Conservation (phyloP, 495 filamentous ascomycete species). For the Penicillium taxi region DNA sequence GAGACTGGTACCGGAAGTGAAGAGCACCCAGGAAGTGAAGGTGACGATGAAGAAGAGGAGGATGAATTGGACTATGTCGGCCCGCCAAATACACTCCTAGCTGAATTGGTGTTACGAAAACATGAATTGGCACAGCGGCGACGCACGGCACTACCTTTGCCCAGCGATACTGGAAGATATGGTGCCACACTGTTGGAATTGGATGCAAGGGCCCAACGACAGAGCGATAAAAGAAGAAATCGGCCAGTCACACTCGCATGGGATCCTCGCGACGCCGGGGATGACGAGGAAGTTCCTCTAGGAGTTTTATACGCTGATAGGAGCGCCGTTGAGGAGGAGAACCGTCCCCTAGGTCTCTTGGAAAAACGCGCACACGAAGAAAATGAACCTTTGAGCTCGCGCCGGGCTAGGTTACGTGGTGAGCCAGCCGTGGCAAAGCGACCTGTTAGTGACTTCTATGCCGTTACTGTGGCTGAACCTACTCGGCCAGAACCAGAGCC, state of each 20-base stretch:
- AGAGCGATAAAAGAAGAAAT: constrained; percentile 63
- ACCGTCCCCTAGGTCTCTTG: constrained; percentile 75
- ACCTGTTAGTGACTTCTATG: constrained; percentile 31
- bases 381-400: constrained; percentile 75
- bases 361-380: constrained; percentile 81
- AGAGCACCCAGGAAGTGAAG: constrained; percentile 15
- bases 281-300: constrained; percentile 75
- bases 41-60: constrained; percentile 27
- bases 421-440: constrained; percentile 30
- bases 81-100: constrained; percentile 80
- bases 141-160: constrained; percentile 54
- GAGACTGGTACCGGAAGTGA: constrained; percentile 16
- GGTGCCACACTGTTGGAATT: constrained; percentile 77
- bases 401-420: constrained; percentile 70
- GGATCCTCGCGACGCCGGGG: constrained; percentile 60
- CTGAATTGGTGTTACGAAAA: constrained; percentile 86
- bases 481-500: constrained; percentile 1
- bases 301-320: constrained; percentile 67
- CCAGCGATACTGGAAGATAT: constrained; percentile 63
- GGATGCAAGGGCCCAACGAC: constrained; percentile 82
- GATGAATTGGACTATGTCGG: constrained; percentile 50
- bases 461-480: constrained; percentile 9
- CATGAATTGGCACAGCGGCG: constrained; percentile 70
- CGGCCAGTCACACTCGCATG: constrained; percentile 81
- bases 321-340: constrained; percentile 38